Evolutionary conservation across 169 alveolate genomes (phyloP).

Genomic region (Amoebophrya sp.): DNA sequence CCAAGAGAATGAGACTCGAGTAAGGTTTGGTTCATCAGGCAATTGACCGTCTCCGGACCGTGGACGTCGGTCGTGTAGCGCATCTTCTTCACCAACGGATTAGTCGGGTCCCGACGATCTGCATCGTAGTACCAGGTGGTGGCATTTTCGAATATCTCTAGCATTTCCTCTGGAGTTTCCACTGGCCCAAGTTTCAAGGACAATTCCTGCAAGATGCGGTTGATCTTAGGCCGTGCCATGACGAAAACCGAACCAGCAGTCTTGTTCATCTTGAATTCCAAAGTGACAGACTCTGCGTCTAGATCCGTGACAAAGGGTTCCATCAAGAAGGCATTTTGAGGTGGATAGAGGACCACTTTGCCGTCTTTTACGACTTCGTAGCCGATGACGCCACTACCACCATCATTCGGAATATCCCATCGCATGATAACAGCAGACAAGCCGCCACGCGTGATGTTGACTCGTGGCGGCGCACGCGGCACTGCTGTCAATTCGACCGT

Average conservation of each 20-base stretch:
- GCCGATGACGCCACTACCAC: neutral
- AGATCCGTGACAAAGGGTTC: neutral
- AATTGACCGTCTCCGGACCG: neutral
- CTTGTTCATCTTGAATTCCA: slow-evolving; percentile 10
- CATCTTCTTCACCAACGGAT: neutral
- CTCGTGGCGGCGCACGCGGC: slow-evolving; percentile 19
- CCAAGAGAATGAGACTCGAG: neutral
- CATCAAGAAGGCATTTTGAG: slow-evolving; percentile 15
- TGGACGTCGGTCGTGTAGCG: neutral
- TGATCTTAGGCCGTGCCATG: neutral
- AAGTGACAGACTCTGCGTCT: neutral
- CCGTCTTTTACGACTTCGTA: neutral
- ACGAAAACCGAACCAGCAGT: neutral
- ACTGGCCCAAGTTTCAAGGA: neutral
- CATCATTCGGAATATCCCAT: neutral
- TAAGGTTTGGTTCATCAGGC: neutral
- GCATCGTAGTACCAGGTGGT: neutral
- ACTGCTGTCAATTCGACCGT: neutral
- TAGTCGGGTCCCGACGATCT: neutral
- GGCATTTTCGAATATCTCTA: neutral
- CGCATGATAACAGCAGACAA: slow-evolving; percentile 17
- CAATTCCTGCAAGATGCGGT: neutral
- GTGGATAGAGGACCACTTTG: slow-evolving; percentile 3
- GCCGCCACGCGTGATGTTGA: slow-evolving; percentile 19
- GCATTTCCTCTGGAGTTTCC: neutral